These are phyloP conservation scores for Botrytis fragariae DNA, from an alignment of 2,329 filamentous ascomycete species.

Conservation along the genomic window DNA sequence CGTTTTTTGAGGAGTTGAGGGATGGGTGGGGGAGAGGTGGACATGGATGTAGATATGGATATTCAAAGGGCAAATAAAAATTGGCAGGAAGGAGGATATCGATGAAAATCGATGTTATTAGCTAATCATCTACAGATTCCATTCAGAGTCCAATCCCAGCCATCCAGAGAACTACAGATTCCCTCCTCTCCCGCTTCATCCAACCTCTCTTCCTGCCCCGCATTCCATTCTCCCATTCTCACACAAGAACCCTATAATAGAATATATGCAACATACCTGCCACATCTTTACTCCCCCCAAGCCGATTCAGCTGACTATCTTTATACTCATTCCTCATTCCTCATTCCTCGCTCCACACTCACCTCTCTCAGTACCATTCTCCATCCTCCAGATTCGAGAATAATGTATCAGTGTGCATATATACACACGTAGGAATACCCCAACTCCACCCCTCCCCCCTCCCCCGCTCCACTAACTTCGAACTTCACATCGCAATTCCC, in stretches of 20 bases:
- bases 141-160: neutral
- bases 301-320: neutral
- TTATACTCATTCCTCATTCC: neutral
- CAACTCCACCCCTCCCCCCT: too few relatives aligned
- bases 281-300: neutral
- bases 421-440: too few relatives aligned
- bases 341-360: too few relatives aligned
- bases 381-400: neutral
- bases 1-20: neutral
- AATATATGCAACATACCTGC: neutral
- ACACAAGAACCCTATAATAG: too few relatives aligned
- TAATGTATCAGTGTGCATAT: neutral
- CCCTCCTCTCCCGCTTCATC: neutral
- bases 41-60: neutral
- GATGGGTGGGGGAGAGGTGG: neutral
- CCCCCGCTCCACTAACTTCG: neutral
- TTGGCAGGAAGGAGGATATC: neutral
- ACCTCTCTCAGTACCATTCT: neutral
- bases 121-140: neutral
- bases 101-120: neutral
- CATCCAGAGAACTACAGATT: neutral
- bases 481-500: neutral
- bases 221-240: neutral
- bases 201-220: neutral
- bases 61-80: neutral